These are phyloP conservation scores for Omphalea diandra DNA, from an alignment of 441 rosid species.

Conservation along the genomic window DNA sequence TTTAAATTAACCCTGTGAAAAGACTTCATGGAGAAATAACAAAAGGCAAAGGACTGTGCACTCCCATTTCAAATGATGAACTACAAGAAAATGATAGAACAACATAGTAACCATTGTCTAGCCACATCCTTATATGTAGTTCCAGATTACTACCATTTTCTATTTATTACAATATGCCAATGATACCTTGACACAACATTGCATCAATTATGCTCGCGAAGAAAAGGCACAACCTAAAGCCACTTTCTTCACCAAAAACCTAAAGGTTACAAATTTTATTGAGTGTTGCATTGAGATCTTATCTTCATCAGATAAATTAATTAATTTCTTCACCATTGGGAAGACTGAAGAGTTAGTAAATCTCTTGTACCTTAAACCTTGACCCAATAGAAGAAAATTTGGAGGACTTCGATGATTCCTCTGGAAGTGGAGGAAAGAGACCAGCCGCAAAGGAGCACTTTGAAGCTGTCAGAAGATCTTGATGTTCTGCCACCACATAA, in stretches of 20 bases:
- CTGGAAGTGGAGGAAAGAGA: conserved; percentile 89
- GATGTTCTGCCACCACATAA: conserved; percentile 99
- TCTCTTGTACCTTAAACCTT: conserved; percentile 74
- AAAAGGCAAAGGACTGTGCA: not conserved
- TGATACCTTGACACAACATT: not conserved
- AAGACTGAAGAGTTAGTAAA: conserved; percentile 1
- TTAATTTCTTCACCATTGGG: not conserved
- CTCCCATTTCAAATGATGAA: not conserved
- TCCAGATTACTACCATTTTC: not conserved
- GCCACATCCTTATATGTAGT: not conserved
- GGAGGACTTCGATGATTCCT: conserved; percentile 94
- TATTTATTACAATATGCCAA: not conserved
- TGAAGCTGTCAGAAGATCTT: conserved; percentile 88
- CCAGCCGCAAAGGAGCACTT: conserved; percentile 76
- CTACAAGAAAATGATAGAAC: not conserved
- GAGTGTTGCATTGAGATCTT: not conserved
- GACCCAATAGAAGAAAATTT: conserved; percentile 99
- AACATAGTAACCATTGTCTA: not conserved
- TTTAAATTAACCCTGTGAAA: not conserved
- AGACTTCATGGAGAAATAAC: not conserved
- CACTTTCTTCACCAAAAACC: not conserved
- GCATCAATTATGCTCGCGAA: too few relatives aligned
- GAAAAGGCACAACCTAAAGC: not conserved
- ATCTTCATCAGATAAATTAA: conserved; percentile 10
- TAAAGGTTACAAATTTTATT: not conserved